Base-by-base conservation (phyloP, 768 basidiomycete species). In the Crucibulum laeve region DNA sequence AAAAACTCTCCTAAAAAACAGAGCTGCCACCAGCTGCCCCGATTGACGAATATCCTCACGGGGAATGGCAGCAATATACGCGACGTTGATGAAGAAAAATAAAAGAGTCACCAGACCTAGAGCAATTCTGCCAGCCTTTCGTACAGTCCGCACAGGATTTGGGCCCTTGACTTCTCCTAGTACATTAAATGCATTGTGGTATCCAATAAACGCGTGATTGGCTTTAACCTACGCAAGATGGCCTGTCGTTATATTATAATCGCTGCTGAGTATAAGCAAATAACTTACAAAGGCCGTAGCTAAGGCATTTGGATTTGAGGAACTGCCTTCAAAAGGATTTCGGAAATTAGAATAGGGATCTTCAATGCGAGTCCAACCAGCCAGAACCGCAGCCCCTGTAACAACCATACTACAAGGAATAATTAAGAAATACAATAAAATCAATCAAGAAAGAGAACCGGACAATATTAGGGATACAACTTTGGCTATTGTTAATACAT, bases 321-420 rank as follows among this genome's bases (percentile, higher is more conserved):
- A 65, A 1, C 72, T 79, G 11, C 79, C 80, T 5, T 71, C 65
- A 42, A 84, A 85, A 1, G 74, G 70, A 47, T 81, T 51, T 25
- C 57, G 62, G 55, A 86, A 84, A 54, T 80, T 79, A 14, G 61
- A 61, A 35, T 73, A 72, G 0, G 82, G 79, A 56, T 83, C 69
- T 36, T 64, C 30, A 24, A 86, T 64, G 10, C 61, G 66, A 0
- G 80, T 82, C 26, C 70, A 54, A 5, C 81, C 82, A 1, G 68
- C 62, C 3, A 85, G 63, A 3, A 84, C 83, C 5, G 76, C 77
- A 66, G 77, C 71, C 47, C 76, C 76, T 0, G 78, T 71, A 21
- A 77, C 51, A 3, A 79, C 75, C 37, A 84, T 57, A 30, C 65
- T 65, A 40, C 17, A 28, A 19, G 37, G 28, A 21, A 34, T 19